These are phyloP conservation scores for Auricularia cornea DNA, from an alignment of 768 basidiomycete species.

Conservation along the genomic window DNA sequence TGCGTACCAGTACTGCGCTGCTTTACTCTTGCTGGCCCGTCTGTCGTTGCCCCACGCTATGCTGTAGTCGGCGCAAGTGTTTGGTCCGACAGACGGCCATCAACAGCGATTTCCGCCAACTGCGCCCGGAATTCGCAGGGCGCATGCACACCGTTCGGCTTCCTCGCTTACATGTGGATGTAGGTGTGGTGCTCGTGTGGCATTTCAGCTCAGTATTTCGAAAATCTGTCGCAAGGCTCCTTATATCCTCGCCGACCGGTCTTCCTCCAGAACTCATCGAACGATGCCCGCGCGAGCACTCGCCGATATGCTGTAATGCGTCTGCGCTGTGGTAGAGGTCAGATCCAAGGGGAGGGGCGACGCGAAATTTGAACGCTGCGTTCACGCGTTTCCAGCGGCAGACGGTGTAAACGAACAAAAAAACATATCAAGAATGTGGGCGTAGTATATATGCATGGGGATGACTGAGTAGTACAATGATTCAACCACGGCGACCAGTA, in stretches of 20 bases:
- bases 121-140: slow-evolving; percentile 57
- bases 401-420: too few relatives aligned
- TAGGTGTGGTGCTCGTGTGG: slow-evolving; percentile 28
- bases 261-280: not conserved
- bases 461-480: too few relatives aligned
- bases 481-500: too few relatives aligned
- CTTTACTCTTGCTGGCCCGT: slow-evolving; percentile 52
- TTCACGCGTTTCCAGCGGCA: too few relatives aligned
- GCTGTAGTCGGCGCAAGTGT: slow-evolving; percentile 61
- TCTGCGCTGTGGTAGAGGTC: too few relatives aligned
- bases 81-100: slow-evolving; percentile 73
- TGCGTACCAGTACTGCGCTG: slow-evolving; percentile 40
- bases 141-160: slow-evolving; percentile 79
- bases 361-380: too few relatives aligned
- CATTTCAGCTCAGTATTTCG: slow-evolving; percentile 1
- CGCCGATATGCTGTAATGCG: too few relatives aligned
- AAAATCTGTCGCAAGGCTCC: not conserved
- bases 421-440: too few relatives aligned
- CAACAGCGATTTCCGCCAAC: slow-evolving; percentile 74
- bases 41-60: slow-evolving; percentile 67
- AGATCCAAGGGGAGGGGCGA: too few relatives aligned
- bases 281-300: too few relatives aligned
- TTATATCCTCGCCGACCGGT: too few relatives aligned
- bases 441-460: too few relatives aligned
- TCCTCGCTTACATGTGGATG: slow-evolving; percentile 77